Base-by-base conservation (phyloP, 148 eudicot genomes). In the Diospyros kaki region DNA sequence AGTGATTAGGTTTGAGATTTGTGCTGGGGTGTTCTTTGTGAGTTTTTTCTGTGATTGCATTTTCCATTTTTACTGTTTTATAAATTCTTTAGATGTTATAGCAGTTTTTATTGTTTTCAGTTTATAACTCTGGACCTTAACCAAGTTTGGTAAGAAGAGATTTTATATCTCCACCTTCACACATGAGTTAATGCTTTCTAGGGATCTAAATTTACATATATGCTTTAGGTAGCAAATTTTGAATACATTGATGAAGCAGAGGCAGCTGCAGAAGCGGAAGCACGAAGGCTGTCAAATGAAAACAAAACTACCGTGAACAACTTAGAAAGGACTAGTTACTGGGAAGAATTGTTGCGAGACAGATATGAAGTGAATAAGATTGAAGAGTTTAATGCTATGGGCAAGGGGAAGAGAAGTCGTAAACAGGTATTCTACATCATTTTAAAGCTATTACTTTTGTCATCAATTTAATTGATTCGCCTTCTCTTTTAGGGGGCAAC, bases 351-450 rank as follows among this genome's bases (percentile, higher is more conserved):
- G 79, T 81, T 95, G 64, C 81, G 75, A 82, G 97, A 89, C 73
- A 89, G 81, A 82, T 91, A 89, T 58, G 97, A 91, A 76, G 93
- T 85, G 76, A 94, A 88, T 45, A 95, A 95, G 83, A 73, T 84
- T 61, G 98, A 95, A 87, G 96, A 95, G 76, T 82, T 93, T 14
- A 93, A 85, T 80, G 86, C 96, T 61, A 82, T 93, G 86, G 99
- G 98, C 63, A 95, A 95, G 83, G 94, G 99, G 55, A 95, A 91
- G 85, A 87, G 99, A 84, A 95, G 99, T 73, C 91, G 98, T 75
- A 93, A 93, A 76, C 99, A 95, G 97, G 99, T 95, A 78, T 56
- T 62, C 17, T 64, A 17, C 46, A 12, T 51, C 40, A 15, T 9
- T 65, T 28, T 38, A 8, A 28, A 17, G 9, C n/a, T 53, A 56